Evolutionary conservation across 768 basidiomycete genomes (phyloP).

Genomic region (Tylopilus felleus): DNA sequence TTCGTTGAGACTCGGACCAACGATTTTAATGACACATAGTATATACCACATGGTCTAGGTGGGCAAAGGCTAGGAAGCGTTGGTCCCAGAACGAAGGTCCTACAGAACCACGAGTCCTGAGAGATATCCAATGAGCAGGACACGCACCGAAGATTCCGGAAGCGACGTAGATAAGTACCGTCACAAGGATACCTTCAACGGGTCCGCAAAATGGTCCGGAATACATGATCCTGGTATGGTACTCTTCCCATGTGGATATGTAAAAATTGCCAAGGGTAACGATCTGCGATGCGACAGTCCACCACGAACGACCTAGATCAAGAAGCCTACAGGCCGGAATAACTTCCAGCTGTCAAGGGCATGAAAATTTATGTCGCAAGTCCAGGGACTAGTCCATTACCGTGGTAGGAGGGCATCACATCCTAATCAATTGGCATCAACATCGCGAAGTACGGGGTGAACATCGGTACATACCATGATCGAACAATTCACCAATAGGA

Average conservation of each 20-base stretch:
- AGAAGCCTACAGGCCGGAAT: constrained; percentile 80
- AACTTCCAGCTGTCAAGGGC: constrained; percentile 66
- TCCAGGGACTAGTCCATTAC: constrained; percentile 38
- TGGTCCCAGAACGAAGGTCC: constrained; percentile 83
- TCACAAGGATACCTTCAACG: constrained; percentile 92
- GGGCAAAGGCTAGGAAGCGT: constrained; percentile 55
- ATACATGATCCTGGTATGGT: constrained; percentile 89
- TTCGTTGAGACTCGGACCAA: constrained; percentile 77
- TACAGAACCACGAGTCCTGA: no score
- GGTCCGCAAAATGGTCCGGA: constrained; percentile 94
- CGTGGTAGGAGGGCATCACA: constrained; percentile 93
- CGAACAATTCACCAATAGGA: constrained; percentile 96
- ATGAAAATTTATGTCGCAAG: not conserved
- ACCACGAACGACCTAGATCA: constrained; percentile 93
- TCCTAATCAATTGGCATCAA: constrained; percentile 40
- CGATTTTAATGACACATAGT: constrained; percentile 39
- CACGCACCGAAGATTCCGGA: constrained; percentile 77
- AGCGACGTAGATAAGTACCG: constrained; percentile 70
- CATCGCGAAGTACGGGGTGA: not conserved
- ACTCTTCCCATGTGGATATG: constrained; percentile 77
- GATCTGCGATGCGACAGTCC: constrained; percentile 86
- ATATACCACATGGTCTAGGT: constrained; percentile 52
- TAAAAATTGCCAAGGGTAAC: constrained; percentile 70
- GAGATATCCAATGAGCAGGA: no score
- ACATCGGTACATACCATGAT: constrained; percentile 64